Evolutionary conservation across 2,329 filamentous ascomycete genomes (phyloP).

Genomic region (Venturia aucupariae): DNA sequence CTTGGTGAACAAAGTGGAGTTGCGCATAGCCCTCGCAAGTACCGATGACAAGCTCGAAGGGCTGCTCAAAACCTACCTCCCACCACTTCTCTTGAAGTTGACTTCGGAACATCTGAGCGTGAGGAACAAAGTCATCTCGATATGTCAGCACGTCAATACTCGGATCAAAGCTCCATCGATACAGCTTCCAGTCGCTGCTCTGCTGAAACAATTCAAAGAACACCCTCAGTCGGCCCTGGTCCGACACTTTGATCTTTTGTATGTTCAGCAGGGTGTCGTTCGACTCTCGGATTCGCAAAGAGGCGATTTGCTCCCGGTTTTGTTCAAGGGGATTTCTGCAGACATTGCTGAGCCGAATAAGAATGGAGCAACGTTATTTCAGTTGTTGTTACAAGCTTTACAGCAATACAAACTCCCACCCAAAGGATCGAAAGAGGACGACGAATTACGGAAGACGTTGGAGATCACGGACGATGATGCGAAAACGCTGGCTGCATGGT

Average conservation of each 20-base stretch:
- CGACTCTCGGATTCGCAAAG: conserved; percentile 36
- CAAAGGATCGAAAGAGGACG: conserved; percentile 71
- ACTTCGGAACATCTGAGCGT: conserved; percentile 72
- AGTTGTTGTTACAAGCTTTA: conserved; percentile 69
- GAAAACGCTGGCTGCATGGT: conserved; percentile 61
- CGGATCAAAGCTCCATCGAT: conserved; percentile 53
- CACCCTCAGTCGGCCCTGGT: conserved; percentile 59
- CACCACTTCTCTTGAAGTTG: conserved; percentile 77
- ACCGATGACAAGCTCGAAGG: conserved; percentile 75
- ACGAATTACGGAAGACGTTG: conserved; percentile 54
- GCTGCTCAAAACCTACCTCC: conserved; percentile 68
- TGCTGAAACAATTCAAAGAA: conserved; percentile 85
- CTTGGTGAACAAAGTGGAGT: conserved; percentile 76
- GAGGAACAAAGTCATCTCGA: conserved; percentile 65
- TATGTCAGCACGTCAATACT: conserved; percentile 64
- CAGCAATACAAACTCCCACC: conserved; percentile 62
- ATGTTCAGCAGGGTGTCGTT: conserved; percentile 75
- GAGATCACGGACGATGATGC: conserved; percentile 64
- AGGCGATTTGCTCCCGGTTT: conserved; percentile 34
- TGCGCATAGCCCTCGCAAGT: conserved; percentile 72
- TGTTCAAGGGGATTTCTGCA: conserved; percentile 49
- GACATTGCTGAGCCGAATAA: conserved; percentile 46
- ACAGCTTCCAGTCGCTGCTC: conserved; percentile 70
- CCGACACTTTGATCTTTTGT: conserved; percentile 78
- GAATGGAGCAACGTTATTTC: conserved; percentile 63